Evolutionary conservation across 2,329 filamentous ascomycete species (phyloP).

Genomic region (Bisporella sp.): DNA sequence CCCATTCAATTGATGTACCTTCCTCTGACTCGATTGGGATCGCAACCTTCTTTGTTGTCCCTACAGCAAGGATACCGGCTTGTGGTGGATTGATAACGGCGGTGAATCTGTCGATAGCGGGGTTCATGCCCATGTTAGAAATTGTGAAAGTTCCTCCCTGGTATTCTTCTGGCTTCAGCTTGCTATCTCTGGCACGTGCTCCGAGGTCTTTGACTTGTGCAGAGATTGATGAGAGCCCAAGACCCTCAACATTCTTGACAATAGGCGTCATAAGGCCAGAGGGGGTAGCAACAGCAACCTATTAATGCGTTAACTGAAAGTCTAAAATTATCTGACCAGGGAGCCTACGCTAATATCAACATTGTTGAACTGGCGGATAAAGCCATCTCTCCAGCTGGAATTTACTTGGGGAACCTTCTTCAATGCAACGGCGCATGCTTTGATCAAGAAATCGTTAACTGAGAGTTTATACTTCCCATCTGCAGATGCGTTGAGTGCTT

Average conservation of each 20-base stretch:
- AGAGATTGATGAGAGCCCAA: conserved; percentile 85
- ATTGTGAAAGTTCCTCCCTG: conserved; percentile 98
- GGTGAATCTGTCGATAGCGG: conserved; percentile 92
- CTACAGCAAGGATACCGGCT: conserved; percentile 89
- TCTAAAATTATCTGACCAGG: not conserved
- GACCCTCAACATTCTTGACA: conserved; percentile 79
- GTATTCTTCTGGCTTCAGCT: conserved; percentile 99
- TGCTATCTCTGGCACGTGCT: conserved; percentile 91
- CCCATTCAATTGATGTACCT: conserved; percentile 74
- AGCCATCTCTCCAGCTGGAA: conserved; percentile 85
- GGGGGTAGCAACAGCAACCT: conserved; percentile 59
- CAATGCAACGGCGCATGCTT: conserved; percentile 82
- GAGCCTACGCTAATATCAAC: conserved; percentile 89
- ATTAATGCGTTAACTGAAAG: not conserved
- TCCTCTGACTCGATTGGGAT: conserved; percentile 81
- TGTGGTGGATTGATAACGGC: conserved; percentile 99
- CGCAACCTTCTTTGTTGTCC: conserved; percentile 92
- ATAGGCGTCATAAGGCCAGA: conserved; percentile 95
- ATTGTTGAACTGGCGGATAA: conserved; percentile 87
- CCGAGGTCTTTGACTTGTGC: conserved; percentile 89
- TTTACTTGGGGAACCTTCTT: conserved; percentile 94
- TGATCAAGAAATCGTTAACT: conserved; percentile 99
- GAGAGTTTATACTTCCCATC: conserved; percentile 98
- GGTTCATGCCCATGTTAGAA: conserved; percentile 99
- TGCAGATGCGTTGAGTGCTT: conserved; percentile 80